A percentile compares a stretch with the other conserved stretches of the same genome.
Conservation (phyloP, 345 rosid genomes). For the Mercurialis annua region DNA sequence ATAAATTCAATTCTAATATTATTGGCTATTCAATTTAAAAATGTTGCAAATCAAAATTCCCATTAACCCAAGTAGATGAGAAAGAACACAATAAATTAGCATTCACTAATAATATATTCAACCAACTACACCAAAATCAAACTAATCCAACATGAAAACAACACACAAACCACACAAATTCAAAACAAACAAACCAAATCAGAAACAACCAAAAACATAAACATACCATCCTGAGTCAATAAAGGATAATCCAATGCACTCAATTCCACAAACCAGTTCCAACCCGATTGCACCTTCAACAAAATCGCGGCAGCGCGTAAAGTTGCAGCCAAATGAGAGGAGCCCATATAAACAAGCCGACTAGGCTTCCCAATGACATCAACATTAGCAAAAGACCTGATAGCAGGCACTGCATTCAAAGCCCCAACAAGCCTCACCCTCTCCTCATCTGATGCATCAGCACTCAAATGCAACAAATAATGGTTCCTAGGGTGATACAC, state of each 20-base stretch:
- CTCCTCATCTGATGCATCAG: conserved; percentile 78
- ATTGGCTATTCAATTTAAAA: not conserved
- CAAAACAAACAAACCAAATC: conserved; percentile 4
- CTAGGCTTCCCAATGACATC: conserved; percentile 81
- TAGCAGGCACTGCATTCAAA: conserved; percentile 66
- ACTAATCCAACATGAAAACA: not conserved
- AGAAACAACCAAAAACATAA: conserved; percentile 9
- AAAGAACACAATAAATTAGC: not conserved
- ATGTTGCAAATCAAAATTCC: not conserved
- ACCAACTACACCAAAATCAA: not conserved
- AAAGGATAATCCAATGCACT: conserved; percentile 92
- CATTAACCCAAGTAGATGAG: not conserved
- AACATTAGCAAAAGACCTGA: conserved; percentile 78
- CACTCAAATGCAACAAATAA: conserved; percentile 74
- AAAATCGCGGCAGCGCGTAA: conserved; percentile 78
- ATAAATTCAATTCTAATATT: not conserved
- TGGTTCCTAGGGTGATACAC: conserved; percentile 95
- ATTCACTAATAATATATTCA: no score
- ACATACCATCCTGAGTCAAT: conserved; percentile 89
- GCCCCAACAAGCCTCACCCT: conserved; percentile 49
- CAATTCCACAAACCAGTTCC: conserved; percentile 90
- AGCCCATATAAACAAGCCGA: conserved; percentile 69
- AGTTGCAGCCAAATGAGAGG: conserved; percentile 61
- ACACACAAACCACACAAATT: not conserved
- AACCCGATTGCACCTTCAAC: conserved; percentile 64